Base-by-base conservation (phyloP, 2,329 filamentous ascomycete genomes). In the Pezicula carpinea region DNA sequence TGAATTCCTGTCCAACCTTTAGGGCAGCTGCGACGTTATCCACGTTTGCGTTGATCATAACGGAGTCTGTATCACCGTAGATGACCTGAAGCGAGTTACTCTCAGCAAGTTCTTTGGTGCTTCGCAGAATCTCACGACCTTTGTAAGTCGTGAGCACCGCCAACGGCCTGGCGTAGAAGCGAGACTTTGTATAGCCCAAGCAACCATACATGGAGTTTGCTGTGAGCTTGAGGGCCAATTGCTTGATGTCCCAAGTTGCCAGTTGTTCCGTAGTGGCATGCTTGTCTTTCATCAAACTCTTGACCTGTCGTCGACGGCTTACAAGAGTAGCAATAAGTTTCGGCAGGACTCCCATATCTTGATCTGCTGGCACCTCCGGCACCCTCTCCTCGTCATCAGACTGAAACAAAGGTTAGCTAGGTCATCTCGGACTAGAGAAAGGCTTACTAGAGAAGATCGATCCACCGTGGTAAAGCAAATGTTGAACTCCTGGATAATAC, bases 201-300 rank as follows among this genome's bases (percentile, higher is more conserved):
- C 93, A 99, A 58, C 93, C 93, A 67, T 99, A 99, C 95, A 99
- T 99, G 56, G 92, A 97, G 71, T 99, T 99, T 62, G 93, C 93
- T 36, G 95, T 99, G 44, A 99, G 80, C 71, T 99, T 99, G 61
- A 99, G 71, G 22, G 93, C 95, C 65, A 96, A 76, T 68, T 99
- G 93, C 71, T 96, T 97, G 63, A 96, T 97, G 57, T 99, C 93
- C 91, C 92, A 99, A 0, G 92, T 90, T 3, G 90, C 87, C 47
- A 95, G 79, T 65, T 99, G 79, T 61, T 97, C 91, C 0, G 84
- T 64, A 0, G 89, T 95, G 3, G 92, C 91, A 48, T 74, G 82
- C 65, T 91, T 95, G 66, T 89, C 84, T 67, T 97, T 99, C 95
- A 99, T 99, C 47, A 97, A 75, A 55, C 85, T 87, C 73, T 99